A percentile compares a stretch with the other conserved stretches of the same genome.
phyloP scores from a whole-genome alignment of 129 eudicot species.

The Ambrosia trifida region DNA sequence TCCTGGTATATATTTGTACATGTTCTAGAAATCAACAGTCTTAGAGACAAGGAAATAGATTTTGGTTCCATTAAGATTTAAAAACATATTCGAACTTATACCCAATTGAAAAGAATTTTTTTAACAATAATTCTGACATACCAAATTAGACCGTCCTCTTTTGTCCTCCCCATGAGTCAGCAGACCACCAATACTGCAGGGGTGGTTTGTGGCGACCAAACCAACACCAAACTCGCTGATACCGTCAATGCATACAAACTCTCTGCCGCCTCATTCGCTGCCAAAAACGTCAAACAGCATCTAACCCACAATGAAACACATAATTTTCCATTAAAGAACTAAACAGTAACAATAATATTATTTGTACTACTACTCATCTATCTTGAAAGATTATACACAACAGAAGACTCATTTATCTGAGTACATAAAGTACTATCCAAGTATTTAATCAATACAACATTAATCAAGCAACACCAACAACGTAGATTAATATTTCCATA shows the following conservation, averaged over 20 bases:
- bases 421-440: not conserved
- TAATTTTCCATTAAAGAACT: too few species aligned
- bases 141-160: conserved; percentile 83
- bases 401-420: not conserved
- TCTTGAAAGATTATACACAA: not conserved
- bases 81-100: not conserved
- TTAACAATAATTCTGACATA: conserved; percentile 27
- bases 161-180: conserved; percentile 84
- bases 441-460: not conserved
- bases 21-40: not conserved
- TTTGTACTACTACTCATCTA: too few species aligned
- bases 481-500: not conserved
- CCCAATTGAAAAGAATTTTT: conserved; percentile 7
- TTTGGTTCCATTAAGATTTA: not conserved
- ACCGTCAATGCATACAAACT: too few species aligned
- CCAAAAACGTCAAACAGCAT: too few species aligned
- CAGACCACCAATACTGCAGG: conserved; percentile 84
- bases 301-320: too few species aligned
- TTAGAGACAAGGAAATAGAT: conserved; percentile 10
- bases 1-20: not conserved
- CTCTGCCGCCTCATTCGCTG: too few species aligned
- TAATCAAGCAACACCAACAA: not conserved
- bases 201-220: too few species aligned
- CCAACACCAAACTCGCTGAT: too few species aligned
- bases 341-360: too few species aligned